Evolutionary conservation across 2,329 filamentous ascomycete species (phyloP).

Genomic region (Trichoderma simmonsii): DNA sequence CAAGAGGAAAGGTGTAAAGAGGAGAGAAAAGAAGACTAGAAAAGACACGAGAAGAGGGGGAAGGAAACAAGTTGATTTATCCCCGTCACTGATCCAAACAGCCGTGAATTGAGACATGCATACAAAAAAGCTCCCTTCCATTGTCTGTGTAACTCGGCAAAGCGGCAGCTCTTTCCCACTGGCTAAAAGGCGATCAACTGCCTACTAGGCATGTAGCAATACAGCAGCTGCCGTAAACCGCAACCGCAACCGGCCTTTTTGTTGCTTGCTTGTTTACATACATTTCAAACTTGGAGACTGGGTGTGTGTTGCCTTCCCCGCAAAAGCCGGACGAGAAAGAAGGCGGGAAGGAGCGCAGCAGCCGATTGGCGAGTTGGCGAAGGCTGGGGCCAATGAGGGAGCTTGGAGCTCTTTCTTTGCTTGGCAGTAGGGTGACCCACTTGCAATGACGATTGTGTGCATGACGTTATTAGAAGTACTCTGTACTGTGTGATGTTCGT

Average conservation of each 20-base stretch:
- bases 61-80: not conserved
- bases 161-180: not conserved
- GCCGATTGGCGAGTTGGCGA: constrained; percentile 3
- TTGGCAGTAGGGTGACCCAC: not conserved
- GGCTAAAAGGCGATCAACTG: not conserved
- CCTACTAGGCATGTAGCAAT: not conserved
- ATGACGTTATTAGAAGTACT: not conserved
- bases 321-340: constrained; percentile 1
- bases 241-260: constrained; percentile 2
- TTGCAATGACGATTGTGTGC: not conserved
- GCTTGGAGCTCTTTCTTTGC: not conserved
- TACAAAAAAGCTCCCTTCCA: not conserved
- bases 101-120: not conserved
- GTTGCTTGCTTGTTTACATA: not conserved
- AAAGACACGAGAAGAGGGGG: not conserved
- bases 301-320: not conserved
- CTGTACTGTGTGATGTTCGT: not conserved
- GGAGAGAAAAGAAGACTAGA: not conserved
- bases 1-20: not conserved
- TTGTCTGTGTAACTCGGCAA: not conserved
- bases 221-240: not conserved
- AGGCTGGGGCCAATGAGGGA: not conserved
- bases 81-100: not conserved
- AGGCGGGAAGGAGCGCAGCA: not conserved
- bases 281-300: not conserved